Evolutionary conservation across 129 eudicot species (phyloP).

Genomic region (Cynara cardunculus): DNA sequence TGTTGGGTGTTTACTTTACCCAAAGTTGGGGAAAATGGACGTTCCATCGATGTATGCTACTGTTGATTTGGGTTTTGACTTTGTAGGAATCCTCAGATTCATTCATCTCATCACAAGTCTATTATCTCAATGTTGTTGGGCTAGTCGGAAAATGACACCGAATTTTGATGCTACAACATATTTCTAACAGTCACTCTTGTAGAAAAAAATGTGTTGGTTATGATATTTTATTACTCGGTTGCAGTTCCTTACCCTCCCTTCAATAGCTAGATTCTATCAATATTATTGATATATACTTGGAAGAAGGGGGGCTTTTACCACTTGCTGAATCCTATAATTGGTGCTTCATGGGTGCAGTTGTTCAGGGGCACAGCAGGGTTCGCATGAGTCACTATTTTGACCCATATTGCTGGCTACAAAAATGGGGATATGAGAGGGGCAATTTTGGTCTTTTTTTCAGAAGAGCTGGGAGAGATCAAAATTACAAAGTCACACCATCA

Average conservation of each 20-base stretch:
- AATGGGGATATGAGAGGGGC: not conserved
- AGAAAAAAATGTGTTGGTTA: not conserved
- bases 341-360: not conserved
- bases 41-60: not conserved
- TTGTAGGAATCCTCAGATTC: not conserved
- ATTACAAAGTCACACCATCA: not conserved
- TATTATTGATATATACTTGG: not conserved
- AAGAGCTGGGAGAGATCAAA: not conserved
- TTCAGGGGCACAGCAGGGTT: not conserved
- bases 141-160: not conserved
- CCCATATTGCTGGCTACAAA: not conserved
- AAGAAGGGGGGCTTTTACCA: not conserved
- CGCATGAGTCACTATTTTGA: not conserved
- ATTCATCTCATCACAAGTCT: not conserved
- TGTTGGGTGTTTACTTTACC: not conserved
- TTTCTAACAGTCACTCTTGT: not conserved
- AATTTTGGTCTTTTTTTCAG: not conserved
- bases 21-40: not conserved
- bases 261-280: slow-evolving; percentile 54
- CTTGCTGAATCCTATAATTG: not conserved
- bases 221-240: slow-evolving; percentile 3
- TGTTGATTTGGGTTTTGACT: not conserved
- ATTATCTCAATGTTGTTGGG: not conserved
- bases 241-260: slow-evolving; percentile 72
- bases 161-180: not conserved